Base-by-base conservation (phyloP, 495 filamentous ascomycete species). In the Xylaria castorea region DNA sequence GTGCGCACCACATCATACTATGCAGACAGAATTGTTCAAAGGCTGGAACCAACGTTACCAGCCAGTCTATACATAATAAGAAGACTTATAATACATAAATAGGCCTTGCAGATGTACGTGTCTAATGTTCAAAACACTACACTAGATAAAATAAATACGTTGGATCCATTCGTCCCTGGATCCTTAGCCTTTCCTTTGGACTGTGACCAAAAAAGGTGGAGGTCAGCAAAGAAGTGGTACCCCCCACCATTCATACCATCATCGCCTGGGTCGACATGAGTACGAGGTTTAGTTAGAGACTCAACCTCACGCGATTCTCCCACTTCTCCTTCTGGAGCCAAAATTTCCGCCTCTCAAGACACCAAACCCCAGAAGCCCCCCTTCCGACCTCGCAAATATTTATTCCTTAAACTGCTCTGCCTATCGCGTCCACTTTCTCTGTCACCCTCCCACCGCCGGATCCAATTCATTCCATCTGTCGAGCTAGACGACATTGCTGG, bases 171-270 rank as follows among this genome's bases (percentile, higher is more conserved):
- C 18, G 61, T 30, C n/a, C 61, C 36, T 64, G 36, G 50, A 42
- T 58, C 50, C 34, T 68, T 68, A 38, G 66, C 66, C 50, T 38
- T 46, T 58, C 66, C 50, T 38, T 46, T 58, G 27, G 50, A 18
- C 66, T 30, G 51, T 44, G 66, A 68, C 22, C 42, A 36, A 34
- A 46, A 42, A 38, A 25, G 36, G 16, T 38, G 58, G 32, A 51
- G 53, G 64, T 67, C 64, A 67, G 44, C 46, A 51, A 51, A n/a
- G 9, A 7, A 36, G 30, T 34, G 20, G 64, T 22, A 50, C n/a
- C 64, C 63, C 63, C 64, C 64, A 67, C 64, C 64, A 67, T 27
- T 32, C 63, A 42, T 42, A 6, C 6, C 58, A n/a, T n/a, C 36
- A 36, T 65, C n/a, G 7, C 42, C 25, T 30, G 12, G 32, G 18